Percentiles rank a stretch among this genome's conserved stretches.
Conservation (phyloP, 192 early-diverging fungal genomes). For the Backusella parvicylindrica region DNA sequence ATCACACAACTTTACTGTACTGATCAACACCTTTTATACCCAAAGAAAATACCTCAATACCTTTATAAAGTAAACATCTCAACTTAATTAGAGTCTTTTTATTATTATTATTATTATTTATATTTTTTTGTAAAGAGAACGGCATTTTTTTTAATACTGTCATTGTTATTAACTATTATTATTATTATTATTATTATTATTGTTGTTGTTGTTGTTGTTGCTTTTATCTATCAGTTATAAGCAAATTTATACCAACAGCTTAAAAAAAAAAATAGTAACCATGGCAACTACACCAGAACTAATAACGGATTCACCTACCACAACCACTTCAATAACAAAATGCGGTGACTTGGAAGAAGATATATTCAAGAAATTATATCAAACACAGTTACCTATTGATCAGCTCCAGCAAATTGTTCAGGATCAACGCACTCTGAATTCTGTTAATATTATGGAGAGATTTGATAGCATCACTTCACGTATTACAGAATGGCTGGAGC, state of each 20-base stretch:
- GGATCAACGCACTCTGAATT: not conserved
- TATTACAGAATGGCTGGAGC: conserved; percentile 43
- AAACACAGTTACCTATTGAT: not conserved
- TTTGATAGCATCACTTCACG: not conserved
- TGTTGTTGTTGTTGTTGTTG: too few species aligned
- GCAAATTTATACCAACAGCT: not conserved
- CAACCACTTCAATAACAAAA: conserved; percentile 8
- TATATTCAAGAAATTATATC: not conserved
- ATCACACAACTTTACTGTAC: not conserved
- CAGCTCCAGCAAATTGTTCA: not conserved
- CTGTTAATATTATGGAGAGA: not conserved
- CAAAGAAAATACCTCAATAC: not conserved
- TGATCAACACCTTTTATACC: not conserved
- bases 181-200: not conserved
- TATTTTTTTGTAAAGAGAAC: not conserved
- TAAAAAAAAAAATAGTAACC: not conserved
- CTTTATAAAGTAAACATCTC: conserved; percentile 1
- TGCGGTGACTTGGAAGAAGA: not conserved
- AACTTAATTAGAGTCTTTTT: not conserved
- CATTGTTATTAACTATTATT: not conserved
- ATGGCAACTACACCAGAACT: not conserved
- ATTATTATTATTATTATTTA: not conserved
- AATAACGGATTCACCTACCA: not conserved
- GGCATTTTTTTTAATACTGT: not conserved
- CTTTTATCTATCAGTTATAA: not conserved